Percentiles rank a stretch among this genome's conserved stretches.
Conservation (phyloP, 2,329 filamentous ascomycete species). For the Trichoderma koningiopsis region DNA sequence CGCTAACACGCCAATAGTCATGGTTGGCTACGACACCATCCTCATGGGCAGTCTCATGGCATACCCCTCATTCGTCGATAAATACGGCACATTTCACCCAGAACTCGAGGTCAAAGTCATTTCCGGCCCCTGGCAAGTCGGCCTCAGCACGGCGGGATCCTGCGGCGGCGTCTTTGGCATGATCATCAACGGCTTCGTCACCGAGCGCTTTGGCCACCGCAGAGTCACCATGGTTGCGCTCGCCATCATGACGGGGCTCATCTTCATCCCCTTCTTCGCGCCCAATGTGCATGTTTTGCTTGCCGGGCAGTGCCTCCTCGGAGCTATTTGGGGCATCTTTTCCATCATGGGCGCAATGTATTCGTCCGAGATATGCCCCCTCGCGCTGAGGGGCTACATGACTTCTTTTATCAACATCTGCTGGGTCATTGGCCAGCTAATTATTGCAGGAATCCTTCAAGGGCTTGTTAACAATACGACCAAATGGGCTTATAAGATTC, state of each 20-base stretch:
- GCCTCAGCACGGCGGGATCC: constrained; percentile 44
- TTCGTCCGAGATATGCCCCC: constrained; percentile 43
- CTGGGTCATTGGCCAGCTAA: constrained; percentile 27
- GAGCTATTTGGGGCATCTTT: constrained; percentile 45
- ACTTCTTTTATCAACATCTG: constrained; percentile 38
- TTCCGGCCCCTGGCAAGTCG: constrained; percentile 50
- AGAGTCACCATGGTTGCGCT: constrained; percentile 56
- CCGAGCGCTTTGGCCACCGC: constrained; percentile 34
- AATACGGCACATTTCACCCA: constrained; percentile 30
- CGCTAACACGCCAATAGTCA: constrained; percentile 32
- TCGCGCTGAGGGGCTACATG: constrained; percentile 41
- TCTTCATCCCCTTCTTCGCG: constrained; percentile 32
- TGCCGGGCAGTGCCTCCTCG: constrained; percentile 47
- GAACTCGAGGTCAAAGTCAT: constrained; percentile 38
- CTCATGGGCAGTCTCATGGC: constrained; percentile 39
- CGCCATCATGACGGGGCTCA: constrained; percentile 35
- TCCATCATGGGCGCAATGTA: constrained; percentile 46
- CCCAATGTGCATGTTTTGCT: constrained; percentile 44
- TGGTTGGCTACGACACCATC: constrained; percentile 41
- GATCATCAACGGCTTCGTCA: constrained; percentile 29
- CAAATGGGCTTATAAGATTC: constrained; percentile 33
- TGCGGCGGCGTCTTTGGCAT: constrained; percentile 43
- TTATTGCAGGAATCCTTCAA: constrained; percentile 24
- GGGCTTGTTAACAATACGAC: constrained; percentile 26
- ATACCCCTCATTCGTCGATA: constrained; percentile 38